A percentile compares a stretch with the other conserved stretches of the same genome.
Evolutionary conservation across 164 flowering plant species (phyloP).

Genomic region (Macadamia tetraphylla): DNA sequence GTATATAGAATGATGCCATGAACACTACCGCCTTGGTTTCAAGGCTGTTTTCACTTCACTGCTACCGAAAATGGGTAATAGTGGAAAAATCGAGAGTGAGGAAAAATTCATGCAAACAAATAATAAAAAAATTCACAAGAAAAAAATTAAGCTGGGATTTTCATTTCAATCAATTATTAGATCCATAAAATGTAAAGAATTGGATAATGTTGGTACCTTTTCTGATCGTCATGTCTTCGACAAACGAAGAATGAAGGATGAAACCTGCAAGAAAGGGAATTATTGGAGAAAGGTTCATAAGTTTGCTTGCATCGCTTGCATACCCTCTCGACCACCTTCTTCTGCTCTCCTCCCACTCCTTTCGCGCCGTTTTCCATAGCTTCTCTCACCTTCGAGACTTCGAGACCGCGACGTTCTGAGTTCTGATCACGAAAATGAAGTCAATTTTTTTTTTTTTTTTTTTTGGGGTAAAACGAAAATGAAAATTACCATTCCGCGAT

Average conservation of each 20-base stretch:
- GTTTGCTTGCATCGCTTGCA: conserved; percentile 71
- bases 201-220: not conserved
- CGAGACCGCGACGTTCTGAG: too few relatives aligned
- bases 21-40: too few relatives aligned
- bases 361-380: not conserved
- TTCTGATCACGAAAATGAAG: too few relatives aligned
- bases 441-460: too few relatives aligned
- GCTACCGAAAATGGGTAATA: not conserved
- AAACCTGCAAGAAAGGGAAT: conserved; percentile 67
- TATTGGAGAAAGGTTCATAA: conserved; percentile 42
- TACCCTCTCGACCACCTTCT: conserved; percentile 24
- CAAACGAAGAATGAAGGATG: conserved; percentile 93
- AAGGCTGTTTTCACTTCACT: too few relatives aligned
- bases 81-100: not conserved
- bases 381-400: not conserved
- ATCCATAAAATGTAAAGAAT: not conserved
- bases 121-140: not conserved
- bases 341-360: conserved; percentile 6
- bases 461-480: too few relatives aligned
- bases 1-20: too few relatives aligned
- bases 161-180: not conserved
- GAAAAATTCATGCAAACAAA: not conserved
- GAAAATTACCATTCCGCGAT: too few relatives aligned
- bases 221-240: conserved; percentile 93
- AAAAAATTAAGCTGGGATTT: not conserved